A percentile compares a stretch with the other conserved stretches of the same genome.
phyloP scores from a whole-genome alignment of 1,284 basidiomycete genomes.

The Hymenochaete sp. region DNA sequence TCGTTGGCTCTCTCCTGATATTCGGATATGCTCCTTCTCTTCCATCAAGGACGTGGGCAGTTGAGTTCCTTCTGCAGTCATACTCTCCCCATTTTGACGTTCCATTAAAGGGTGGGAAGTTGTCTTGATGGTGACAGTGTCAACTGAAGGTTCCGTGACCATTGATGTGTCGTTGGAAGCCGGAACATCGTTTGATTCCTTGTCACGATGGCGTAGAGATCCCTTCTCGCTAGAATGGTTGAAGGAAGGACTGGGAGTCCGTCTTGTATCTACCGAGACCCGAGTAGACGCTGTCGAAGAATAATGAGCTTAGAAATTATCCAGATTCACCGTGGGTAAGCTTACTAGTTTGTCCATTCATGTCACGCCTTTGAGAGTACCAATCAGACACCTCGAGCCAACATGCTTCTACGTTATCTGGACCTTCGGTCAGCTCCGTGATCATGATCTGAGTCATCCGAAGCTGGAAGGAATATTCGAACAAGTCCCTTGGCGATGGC shows the following conservation, averaged over 20 bases:
- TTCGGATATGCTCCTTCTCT: constrained; percentile 7
- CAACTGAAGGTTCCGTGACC: constrained; percentile 1
- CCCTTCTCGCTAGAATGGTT: constrained; percentile 1
- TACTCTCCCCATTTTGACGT: not conserved
- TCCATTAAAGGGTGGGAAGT: constrained; percentile 7
- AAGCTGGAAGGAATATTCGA: constrained; percentile 77
- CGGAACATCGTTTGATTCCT: not conserved
- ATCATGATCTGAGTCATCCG: constrained; percentile 83
- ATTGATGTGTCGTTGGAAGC: constrained; percentile 8
- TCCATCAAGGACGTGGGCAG: not conserved
- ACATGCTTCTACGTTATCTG: constrained; percentile 73
- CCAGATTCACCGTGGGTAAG: not conserved
- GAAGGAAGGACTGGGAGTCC: constrained; percentile 10
- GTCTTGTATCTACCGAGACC: constrained; percentile 12
- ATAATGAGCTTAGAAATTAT: not conserved
- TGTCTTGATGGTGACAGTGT: constrained; percentile 10
- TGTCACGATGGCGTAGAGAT: not conserved
- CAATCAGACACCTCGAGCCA: constrained; percentile 86
- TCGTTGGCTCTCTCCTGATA: constrained; percentile 14
- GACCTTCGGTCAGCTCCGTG: constrained; percentile 78
- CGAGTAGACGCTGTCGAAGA: constrained; percentile 8
- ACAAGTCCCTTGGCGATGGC: constrained; percentile 50
- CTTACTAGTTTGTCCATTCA: constrained; percentile 28
- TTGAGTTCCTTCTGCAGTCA: not conserved
- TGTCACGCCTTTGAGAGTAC: constrained; percentile 57